Percentiles rank a stretch among this genome's conserved stretches.
phyloP scores from a whole-genome alignment of 164 flowering plant genomes.

The Magnolia changhungtana region DNA sequence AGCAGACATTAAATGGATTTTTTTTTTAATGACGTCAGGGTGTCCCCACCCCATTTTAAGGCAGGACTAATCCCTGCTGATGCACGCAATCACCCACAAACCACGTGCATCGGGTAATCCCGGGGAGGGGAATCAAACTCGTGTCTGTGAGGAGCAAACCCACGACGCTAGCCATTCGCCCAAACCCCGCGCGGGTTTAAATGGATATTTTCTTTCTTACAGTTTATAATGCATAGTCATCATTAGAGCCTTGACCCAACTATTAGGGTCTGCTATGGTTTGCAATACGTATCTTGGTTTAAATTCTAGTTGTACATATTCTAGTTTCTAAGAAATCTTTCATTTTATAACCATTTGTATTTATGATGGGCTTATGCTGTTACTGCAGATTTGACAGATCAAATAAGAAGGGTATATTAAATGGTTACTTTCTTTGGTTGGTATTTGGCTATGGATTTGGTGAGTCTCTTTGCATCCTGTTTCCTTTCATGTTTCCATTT shows the following conservation, averaged over 20 bases:
- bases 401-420: slow-evolving; percentile 49
- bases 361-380: neutral
- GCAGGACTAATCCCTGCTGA: no score
- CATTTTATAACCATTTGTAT: neutral
- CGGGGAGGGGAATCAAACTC: no score
- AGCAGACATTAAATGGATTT: no score
- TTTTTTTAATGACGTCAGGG: no score
- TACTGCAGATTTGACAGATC: slow-evolving; percentile 73
- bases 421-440: slow-evolving; percentile 85
- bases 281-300: neutral
- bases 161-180: no score
- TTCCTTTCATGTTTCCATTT: neutral
- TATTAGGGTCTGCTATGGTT: neutral
- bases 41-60: no score
- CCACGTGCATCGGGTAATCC: no score
- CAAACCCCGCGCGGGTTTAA: no score
- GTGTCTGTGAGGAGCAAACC: no score
- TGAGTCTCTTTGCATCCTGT: slow-evolving; percentile 29
- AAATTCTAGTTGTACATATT: neutral
- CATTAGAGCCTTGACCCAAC: neutral
- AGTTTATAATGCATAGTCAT: neutral
- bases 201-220: neutral
- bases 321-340: neutral
- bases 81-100: no score
- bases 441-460: slow-evolving; percentile 77